phyloP scores from a whole-genome alignment of 2,329 filamentous ascomycete genomes.

The Tolypocladium paradoxum region DNA sequence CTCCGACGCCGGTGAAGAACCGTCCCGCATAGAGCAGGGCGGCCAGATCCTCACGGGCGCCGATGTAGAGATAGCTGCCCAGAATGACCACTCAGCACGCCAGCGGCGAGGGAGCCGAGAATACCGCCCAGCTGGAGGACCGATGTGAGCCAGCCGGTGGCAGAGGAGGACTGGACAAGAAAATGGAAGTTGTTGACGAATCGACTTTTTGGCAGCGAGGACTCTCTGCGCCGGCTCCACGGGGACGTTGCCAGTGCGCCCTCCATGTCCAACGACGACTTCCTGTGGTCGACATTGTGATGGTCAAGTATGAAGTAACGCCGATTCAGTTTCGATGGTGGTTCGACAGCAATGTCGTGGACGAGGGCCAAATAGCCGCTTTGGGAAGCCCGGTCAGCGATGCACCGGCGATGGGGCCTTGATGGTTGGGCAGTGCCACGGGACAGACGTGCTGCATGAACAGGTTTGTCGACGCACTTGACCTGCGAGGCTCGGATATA shows the following conservation, averaged over 20 bases:
- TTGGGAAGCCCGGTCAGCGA: neutral
- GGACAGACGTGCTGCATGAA: neutral
- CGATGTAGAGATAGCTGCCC: constrained; percentile 33
- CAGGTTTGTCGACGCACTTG: neutral
- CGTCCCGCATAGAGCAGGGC: constrained; percentile 34
- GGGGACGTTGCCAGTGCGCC: constrained; percentile 3
- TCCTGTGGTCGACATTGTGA: constrained; percentile 3
- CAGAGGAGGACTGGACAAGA: constrained; percentile 32
- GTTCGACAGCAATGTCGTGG: neutral
- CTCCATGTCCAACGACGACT: constrained; percentile 5
- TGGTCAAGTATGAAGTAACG: too few relatives aligned
- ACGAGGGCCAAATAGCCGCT: neutral
- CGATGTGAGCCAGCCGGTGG: constrained; percentile 40
- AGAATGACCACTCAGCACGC: constrained; percentile 35
- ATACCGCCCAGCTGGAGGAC: constrained; percentile 39
- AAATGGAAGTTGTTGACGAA: constrained; percentile 39
- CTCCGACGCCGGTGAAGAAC: constrained; percentile 38
- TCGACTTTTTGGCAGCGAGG: constrained; percentile 16
- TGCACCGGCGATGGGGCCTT: neutral
- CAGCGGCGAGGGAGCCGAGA: constrained; percentile 34
- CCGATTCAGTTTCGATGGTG: neutral
- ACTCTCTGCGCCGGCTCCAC: constrained; percentile 8
- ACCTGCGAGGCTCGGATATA: neutral
- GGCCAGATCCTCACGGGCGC: constrained; percentile 27
- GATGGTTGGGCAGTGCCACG: neutral